A percentile compares a stretch with the other conserved stretches of the same genome.
Conservation (phyloP, 192 early-diverging fungal genomes). For the Backusella australiensis region DNA sequence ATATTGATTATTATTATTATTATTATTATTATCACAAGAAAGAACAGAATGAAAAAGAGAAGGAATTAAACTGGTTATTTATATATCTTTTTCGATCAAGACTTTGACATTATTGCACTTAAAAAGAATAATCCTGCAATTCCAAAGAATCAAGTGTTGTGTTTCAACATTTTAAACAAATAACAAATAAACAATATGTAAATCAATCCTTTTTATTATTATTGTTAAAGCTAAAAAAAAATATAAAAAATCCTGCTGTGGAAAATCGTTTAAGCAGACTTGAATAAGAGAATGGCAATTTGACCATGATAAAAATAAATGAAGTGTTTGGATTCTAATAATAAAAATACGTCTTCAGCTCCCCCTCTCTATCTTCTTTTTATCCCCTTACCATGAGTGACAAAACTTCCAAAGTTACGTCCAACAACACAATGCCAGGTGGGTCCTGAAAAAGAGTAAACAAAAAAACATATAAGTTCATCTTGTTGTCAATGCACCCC, state of each 20-base stretch:
- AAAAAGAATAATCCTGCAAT: conserved; percentile 11
- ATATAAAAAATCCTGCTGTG: neutral
- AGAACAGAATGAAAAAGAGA: neutral
- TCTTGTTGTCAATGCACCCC: neutral
- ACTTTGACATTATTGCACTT: neutral
- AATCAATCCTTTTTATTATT: conserved; percentile 7
- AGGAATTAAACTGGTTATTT: neutral
- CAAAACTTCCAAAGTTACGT: conserved; percentile 98
- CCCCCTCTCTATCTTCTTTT: neutral
- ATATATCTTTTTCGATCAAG: neutral
- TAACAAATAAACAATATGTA: neutral
- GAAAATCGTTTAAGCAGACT: conserved; percentile 64
- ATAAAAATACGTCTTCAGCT: conserved; percentile 20
- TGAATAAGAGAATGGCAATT: conserved; percentile 94
- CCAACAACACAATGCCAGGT: conserved; percentile 99
- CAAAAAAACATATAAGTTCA: neutral
- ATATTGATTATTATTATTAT: neutral
- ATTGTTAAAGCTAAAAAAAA: neutral
- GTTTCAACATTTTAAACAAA: conserved; percentile 12
- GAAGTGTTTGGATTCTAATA: conserved; percentile 82
- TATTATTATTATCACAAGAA: neutral
- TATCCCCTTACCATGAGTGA: conserved; percentile 78
- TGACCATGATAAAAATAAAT: conserved; percentile 98
- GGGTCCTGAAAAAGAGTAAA: conserved; percentile 46
- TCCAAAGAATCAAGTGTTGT: neutral